Conservation (phyloP, 352 stramenopile species). For the Phytophthora crassamura region DNA sequence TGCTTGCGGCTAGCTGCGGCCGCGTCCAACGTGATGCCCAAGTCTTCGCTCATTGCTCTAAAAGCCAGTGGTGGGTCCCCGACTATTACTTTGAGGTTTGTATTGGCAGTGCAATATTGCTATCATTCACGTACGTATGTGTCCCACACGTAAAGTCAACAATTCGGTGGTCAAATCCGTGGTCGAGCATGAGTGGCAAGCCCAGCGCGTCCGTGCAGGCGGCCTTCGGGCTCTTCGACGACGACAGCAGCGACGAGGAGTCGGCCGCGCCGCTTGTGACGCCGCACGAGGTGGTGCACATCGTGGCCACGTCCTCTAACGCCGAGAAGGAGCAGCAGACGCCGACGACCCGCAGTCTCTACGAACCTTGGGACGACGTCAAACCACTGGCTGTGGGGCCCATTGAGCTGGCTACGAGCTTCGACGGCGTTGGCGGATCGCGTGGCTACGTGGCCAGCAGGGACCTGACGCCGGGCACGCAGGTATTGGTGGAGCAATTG, state of each 20-base stretch:
- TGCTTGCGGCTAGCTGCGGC: conserved; percentile 11
- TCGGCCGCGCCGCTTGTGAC: conserved; percentile 8
- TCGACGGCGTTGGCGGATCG: conserved; percentile 71
- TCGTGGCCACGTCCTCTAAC: conserved; percentile 10
- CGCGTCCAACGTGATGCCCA: conserved; percentile 10
- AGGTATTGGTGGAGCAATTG: conserved; percentile 91
- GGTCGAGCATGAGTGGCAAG: conserved; percentile 23
- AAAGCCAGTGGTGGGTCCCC: conserved; percentile 33
- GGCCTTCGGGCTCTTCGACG: conserved; percentile 85
- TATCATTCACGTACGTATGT: neutral
- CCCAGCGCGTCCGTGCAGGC: conserved; percentile 67
- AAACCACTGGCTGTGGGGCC: conserved; percentile 85
- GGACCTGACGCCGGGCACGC: conserved; percentile 87
- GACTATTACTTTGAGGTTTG: conserved; percentile 9
- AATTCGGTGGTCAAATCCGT: neutral
- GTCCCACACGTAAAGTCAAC: neutral
- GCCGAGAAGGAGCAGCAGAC: conserved; percentile 14
- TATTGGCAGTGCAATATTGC: neutral
- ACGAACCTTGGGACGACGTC: conserved; percentile 76
- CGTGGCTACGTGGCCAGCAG: conserved; percentile 87
- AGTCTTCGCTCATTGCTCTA: conserved; percentile 31
- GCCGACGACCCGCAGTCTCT: conserved; percentile 40
- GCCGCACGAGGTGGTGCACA: conserved; percentile 35
- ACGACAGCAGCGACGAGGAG: conserved; percentile 78
- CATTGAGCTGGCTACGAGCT: conserved; percentile 72